Base-by-base conservation (phyloP, 108 stramenopile species). In the Stephanodiscus triporus region DNA sequence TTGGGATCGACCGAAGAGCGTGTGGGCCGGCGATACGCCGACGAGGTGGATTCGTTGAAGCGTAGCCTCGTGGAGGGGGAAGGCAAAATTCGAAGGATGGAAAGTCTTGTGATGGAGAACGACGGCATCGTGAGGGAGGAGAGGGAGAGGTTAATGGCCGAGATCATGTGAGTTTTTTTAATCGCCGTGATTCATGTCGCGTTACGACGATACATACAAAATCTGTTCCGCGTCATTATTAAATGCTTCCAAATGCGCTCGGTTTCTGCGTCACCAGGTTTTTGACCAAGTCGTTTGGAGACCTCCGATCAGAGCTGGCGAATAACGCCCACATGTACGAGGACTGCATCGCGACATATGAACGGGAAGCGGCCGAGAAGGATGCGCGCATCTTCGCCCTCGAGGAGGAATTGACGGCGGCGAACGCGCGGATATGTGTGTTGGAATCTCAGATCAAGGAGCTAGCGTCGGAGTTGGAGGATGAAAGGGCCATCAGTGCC, bases 381-480 rank as follows among this genome's bases (percentile, higher is more conserved):
- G 68, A 62, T 19, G 23, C 48, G 19, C 43, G 51, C 17, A 80
- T 80, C 13, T 38, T 24, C 16, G 60, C 49, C 34, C 72, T 80
- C 6, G 67, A 68, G 3, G 20, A 54, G 57, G 57, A 42, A 36
- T 63, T 66, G 30, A 70, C 40, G 37, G 62, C 49, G 20, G 66
- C 72, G 24, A 48, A 63, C 5, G 63, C 49, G 6, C 67, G 62
- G 66, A 57, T 80, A 4, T 8, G 8, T 10, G 30, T 27, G 23
- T 48, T 80, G 66, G 72, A 80, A 68, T 72, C 61, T n/a, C 58
- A 63, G 38, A 37, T 80, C 24, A 67, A 43, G n/a, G 8, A 80
- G 22, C 57, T 80, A 11, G 72, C 48, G 24, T 40, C 50, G 0
- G 68, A 80, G 30, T 13, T 73, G 38, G 56, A 73, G 27, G 49